phyloP scores from a whole-genome alignment of 2,329 filamentous ascomycete species.

The Lachnellula subtilissima region DNA sequence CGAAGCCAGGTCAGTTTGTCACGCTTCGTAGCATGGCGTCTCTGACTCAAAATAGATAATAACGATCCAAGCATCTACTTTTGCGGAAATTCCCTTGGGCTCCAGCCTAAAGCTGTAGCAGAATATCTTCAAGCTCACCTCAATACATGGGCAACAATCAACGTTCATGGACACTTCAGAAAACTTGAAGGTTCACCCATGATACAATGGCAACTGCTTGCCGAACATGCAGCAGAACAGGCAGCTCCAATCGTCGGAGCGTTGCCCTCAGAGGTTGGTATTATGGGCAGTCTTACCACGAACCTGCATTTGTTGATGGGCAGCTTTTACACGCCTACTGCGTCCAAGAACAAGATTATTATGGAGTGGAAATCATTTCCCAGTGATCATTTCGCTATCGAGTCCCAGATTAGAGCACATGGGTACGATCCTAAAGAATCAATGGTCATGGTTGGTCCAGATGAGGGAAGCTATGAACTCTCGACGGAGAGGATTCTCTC shows the following conservation, averaged over 20 bases:
- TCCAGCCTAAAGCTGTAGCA: conserved; percentile 68
- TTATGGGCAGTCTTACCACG: conserved; percentile 80
- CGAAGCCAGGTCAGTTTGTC: conserved; percentile 29
- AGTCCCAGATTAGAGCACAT: conserved; percentile 73
- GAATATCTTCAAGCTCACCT: conserved; percentile 68
- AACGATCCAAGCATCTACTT: conserved; percentile 65
- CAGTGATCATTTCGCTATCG: conserved; percentile 80
- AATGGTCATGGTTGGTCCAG: conserved; percentile 70
- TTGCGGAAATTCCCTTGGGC: conserved; percentile 83
- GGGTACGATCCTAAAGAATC: conserved; percentile 57
- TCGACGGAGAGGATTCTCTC: conserved; percentile 66
- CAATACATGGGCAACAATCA: conserved; percentile 78
- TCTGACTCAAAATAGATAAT: conserved; percentile 16
- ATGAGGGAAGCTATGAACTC: conserved; percentile 53
- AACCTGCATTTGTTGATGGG: conserved; percentile 67
- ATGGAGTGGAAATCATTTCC: conserved; percentile 82
- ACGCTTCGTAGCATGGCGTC: conserved; percentile 10
- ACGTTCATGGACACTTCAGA: conserved; percentile 78
- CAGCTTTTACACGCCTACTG: conserved; percentile 62
- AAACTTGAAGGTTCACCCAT: conserved; percentile 63
- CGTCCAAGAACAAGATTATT: conserved; percentile 60
- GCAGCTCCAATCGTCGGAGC: conserved; percentile 74
- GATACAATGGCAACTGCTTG: conserved; percentile 71
- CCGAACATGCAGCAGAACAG: conserved; percentile 65
- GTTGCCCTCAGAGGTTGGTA: conserved; percentile 65